Evolutionary conservation across 495 filamentous ascomycete genomes (phyloP).

Genomic region (Trichoderma reesei): DNA sequence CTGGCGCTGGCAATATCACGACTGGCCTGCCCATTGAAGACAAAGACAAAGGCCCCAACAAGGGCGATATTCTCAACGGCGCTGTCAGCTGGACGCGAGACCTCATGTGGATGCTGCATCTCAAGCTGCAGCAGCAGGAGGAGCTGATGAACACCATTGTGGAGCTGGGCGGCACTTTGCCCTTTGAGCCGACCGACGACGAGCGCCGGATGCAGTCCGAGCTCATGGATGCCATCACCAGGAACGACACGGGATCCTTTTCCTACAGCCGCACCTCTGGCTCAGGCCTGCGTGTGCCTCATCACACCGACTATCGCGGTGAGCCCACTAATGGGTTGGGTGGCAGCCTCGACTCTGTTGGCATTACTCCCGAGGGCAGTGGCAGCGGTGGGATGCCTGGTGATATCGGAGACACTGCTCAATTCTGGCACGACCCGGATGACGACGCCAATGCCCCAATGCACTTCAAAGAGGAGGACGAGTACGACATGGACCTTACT

Average conservation of each 20-base stretch:
- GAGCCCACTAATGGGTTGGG: conserved; percentile 59
- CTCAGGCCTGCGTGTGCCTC: conserved; percentile 77
- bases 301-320: conserved; percentile 85
- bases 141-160: conserved; percentile 66
- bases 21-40: conserved; percentile 87
- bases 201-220: conserved; percentile 92
- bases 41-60: conserved; percentile 98
- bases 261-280: conserved; percentile 78
- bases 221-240: conserved; percentile 71
- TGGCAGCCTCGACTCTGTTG: conserved; percentile 6
- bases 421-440: conserved; percentile 64
- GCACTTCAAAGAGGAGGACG: conserved; percentile 87
- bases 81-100: conserved; percentile 95
- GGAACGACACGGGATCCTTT: conserved; percentile 61
- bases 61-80: conserved; percentile 96
- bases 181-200: conserved; percentile 81
- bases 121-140: conserved; percentile 79
- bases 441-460: conserved; percentile 49
- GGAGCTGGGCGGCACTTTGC: conserved; percentile 60
- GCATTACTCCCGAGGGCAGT: conserved; percentile 6
- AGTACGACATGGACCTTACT: conserved; percentile 66
- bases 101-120: conserved; percentile 89
- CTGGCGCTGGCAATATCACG: conserved; percentile 71
- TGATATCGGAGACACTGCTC: conserved; percentile 43
- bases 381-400: conserved; percentile 42